Base-by-base conservation (phyloP, 345 rosid genomes). In the Citrus inodora region DNA sequence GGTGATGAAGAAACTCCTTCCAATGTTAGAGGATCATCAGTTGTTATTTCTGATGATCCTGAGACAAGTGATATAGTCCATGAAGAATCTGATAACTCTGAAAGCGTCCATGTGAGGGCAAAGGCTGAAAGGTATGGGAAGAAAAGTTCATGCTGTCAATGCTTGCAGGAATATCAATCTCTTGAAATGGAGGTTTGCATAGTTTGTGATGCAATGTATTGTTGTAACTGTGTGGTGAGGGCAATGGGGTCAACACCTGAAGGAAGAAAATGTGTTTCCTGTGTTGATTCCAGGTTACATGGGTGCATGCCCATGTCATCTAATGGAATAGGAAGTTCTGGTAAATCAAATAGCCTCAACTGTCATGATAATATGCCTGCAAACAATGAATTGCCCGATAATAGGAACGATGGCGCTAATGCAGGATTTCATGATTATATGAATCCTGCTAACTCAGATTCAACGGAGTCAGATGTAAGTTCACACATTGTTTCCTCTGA, bases 231-330 rank as follows among this genome's bases (percentile, higher is more conserved):
- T 79, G 90, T 92, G 80, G 55, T 92, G 67, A 88, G 92, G 82
- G 92, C 93, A 67, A 96, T 92, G 94, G 98, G 97, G 48, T 87
- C 95, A 13, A 89, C 92, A 92, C 97, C 95, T 22, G 97, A 96
- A 82, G 99, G 98, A 73, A 89, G 97, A 87, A 96, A 94, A 85
- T 94, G 98, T 65, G 76, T 83, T 61, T 27, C 79, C 69, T 96
- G 99, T 84, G 90, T 90, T 74, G 97, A 97, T 78, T 74, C n/a
- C 32, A 83, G 27, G 70, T 1, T 66, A 35, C 82, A 51, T 63
- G 86, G 19, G 9, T 17, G 75, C 35, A 32, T 30, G 14, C 19
- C 56, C 4, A 61, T 32, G 30, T 74, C 75, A 68, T 74, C 79
- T 67, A 86, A 80, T 64, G 79, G 73, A 59, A 55, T 55, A 8